Evolutionary conservation across 306 rosid genomes (phyloP).

Genomic region (Sicyos baderoa): DNA sequence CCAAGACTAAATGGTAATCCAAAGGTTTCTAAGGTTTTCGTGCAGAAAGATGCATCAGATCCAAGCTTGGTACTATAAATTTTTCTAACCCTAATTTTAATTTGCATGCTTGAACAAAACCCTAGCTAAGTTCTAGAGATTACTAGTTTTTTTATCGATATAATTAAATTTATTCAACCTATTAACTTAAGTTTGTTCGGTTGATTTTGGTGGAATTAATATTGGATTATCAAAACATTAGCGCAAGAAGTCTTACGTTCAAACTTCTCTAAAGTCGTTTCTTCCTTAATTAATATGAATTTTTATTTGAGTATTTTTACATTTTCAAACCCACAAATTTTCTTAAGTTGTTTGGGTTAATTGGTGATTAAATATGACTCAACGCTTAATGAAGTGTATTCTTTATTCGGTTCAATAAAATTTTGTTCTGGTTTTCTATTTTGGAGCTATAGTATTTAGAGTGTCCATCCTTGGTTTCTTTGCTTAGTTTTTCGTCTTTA

Average conservation of each 20-base stretch:
- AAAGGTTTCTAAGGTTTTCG: conserved; percentile 47
- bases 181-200: too few species aligned
- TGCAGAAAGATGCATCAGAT: conserved; percentile 49
- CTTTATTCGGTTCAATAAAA: neutral
- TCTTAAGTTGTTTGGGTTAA: too few species aligned
- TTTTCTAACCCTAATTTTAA: neutral
- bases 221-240: too few species aligned
- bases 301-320: too few species aligned
- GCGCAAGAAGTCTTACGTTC: too few species aligned
- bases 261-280: too few species aligned
- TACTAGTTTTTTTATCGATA: neutral
- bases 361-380: too few species aligned
- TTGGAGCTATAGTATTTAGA: neutral
- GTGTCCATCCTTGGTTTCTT: neutral
- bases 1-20: conserved; percentile 26
- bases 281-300: too few species aligned
- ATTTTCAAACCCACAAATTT: too few species aligned
- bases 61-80: conserved; percentile 45
- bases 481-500: neutral
- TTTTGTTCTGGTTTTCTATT: neutral
- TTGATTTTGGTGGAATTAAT: too few species aligned
- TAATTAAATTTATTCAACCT: too few species aligned
- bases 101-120: neutral
- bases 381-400: neutral
- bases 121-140: neutral